phyloP scores from a whole-genome alignment of 257 asterid species.

The Primulina eburnea region DNA sequence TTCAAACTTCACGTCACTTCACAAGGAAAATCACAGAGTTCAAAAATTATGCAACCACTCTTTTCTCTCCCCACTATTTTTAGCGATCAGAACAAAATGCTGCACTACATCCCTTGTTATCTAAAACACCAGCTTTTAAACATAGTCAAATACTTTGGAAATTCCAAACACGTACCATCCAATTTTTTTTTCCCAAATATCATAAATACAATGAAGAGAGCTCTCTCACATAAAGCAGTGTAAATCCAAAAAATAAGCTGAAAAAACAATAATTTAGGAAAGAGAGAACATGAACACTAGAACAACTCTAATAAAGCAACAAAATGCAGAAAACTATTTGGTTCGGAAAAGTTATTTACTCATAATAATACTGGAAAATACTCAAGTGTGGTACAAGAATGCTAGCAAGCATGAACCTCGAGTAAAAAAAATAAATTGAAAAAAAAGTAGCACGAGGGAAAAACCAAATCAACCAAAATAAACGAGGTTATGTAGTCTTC shows the following conservation, averaged over 20 bases:
- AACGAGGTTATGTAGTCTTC: background rate
- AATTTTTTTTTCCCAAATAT: background rate
- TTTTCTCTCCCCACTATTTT: background rate
- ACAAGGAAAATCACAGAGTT: background rate
- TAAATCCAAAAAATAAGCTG: background rate
- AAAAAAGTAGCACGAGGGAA: too few relatives aligned
- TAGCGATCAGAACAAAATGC: background rate
- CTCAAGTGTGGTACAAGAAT: background rate
- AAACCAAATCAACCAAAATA: background rate
- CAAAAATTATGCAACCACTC: background rate
- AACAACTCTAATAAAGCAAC: slow-evolving; percentile 9
- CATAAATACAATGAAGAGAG: background rate
- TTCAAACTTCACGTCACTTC: background rate
- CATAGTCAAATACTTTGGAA: background rate
- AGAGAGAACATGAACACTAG: background rate
- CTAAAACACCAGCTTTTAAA: background rate
- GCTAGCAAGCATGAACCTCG: slow-evolving; percentile 6
- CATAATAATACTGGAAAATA: slow-evolving; percentile 2
- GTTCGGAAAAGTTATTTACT: background rate
- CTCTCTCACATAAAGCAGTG: slow-evolving; percentile 4
- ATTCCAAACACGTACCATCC: background rate
- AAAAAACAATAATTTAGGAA: background rate
- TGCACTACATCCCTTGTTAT: background rate
- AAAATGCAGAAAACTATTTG: background rate
- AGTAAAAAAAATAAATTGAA: background rate